Conservation (phyloP, 208 protist species). For the Leishmania tarentolae region DNA sequence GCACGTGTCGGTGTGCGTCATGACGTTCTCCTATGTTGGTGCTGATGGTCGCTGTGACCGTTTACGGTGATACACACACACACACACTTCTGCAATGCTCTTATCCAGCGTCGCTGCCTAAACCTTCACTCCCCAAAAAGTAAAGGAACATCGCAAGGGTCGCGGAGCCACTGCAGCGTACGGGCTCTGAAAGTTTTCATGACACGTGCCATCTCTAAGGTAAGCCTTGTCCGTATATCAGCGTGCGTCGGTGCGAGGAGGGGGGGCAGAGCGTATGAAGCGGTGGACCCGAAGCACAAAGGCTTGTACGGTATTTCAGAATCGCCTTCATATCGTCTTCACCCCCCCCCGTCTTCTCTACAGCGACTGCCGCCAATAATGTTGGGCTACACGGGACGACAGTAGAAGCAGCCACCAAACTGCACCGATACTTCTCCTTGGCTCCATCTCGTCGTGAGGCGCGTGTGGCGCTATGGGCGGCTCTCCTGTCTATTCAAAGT, state of each 20-base stretch:
- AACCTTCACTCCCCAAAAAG: background rate
- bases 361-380: background rate
- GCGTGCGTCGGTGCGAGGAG: too few relatives aligned
- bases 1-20: background rate
- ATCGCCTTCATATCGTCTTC: background rate
- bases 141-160: background rate
- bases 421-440: background rate
- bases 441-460: background rate
- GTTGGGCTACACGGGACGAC: background rate
- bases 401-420: background rate
- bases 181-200: background rate
- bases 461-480: background rate
- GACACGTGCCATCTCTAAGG: too few relatives aligned
- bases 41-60: background rate
- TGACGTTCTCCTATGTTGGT: background rate
- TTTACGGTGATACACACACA: background rate
- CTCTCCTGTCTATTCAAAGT: background rate
- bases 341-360: background rate
- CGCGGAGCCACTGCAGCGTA: background rate
- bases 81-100: background rate
- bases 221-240: too few relatives aligned
- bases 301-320: background rate
- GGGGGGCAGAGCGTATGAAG: too few relatives aligned
- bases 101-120: background rate
- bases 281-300: too few relatives aligned